A percentile compares a stretch with the other conserved stretches of the same genome.
These are phyloP conservation scores for Drechslera avenae DNA, from an alignment of 2,329 filamentous ascomycete genomes.

Conservation along the genomic window DNA sequence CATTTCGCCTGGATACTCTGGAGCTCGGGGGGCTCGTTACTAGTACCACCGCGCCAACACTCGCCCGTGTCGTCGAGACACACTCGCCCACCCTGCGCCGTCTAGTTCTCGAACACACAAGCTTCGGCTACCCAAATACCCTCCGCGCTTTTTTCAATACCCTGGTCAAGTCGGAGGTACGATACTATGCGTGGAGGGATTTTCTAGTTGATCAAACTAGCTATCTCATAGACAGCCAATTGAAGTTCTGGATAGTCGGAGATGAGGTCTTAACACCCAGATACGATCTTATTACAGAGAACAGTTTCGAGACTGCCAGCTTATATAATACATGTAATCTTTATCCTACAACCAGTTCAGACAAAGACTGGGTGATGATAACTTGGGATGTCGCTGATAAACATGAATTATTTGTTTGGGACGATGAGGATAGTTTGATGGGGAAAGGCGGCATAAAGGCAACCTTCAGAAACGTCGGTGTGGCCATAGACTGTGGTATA, in stretches of 20 bases:
- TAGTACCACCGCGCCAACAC: conserved; percentile 6
- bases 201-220: background rate
- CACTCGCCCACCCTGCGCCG: conserved; percentile 4
- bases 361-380: conserved; percentile 6
- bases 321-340: too few species aligned
- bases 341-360: too few species aligned
- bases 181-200: background rate
- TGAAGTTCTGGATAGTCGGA: background rate
- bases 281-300: too few species aligned
- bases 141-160: conserved; percentile 8
- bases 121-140: conserved; percentile 9
- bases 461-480: background rate
- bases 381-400: background rate
- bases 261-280: background rate
- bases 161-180: conserved; percentile 1
- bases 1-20: conserved; percentile 10
- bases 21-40: conserved; percentile 11
- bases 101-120: conserved; percentile 6
- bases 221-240: background rate
- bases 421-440: background rate
- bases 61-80: conserved; percentile 5
- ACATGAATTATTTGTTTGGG: background rate
- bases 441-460: background rate
- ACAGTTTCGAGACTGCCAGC: too few species aligned
- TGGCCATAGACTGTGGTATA: background rate